These are phyloP conservation scores for Irpex sp. DNA, from an alignment of 1,284 basidiomycete genomes.

Conservation along the genomic window DNA sequence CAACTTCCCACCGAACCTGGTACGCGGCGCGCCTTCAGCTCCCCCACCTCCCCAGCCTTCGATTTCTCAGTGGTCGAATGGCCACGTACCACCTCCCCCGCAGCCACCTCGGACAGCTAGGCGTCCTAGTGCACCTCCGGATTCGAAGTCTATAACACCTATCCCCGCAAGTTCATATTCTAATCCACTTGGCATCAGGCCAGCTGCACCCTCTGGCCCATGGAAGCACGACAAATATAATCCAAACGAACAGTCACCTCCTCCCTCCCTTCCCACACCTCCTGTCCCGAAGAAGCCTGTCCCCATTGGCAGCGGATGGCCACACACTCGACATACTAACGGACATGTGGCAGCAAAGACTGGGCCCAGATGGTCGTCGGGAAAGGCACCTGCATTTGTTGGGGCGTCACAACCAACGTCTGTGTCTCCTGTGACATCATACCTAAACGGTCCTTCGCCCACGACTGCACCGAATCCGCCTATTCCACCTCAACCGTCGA, in stretches of 20 bases:
- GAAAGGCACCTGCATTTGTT: neutral
- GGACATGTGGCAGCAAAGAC: constrained; percentile 13
- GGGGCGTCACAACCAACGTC: neutral
- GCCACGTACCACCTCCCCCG: neutral
- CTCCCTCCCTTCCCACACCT: neutral
- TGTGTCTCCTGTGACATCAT: neutral
- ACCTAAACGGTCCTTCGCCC: too few species aligned
- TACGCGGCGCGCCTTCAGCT: neutral
- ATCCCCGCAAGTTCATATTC: constrained; percentile 37
- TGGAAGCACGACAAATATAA: neutral
- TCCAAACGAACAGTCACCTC: neutral
- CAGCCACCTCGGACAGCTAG: neutral
- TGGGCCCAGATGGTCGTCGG: neutral
- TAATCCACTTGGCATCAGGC: constrained; percentile 50
- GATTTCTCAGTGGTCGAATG: neutral
- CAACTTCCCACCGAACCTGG: constrained; percentile 1
- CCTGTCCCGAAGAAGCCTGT: constrained; percentile 22
- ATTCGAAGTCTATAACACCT: constrained; percentile 34
- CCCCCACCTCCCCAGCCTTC: neutral
- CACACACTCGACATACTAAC: constrained; percentile 24
- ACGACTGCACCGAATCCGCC: too few species aligned
- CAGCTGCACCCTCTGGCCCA: constrained; percentile 16
- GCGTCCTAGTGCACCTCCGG: constrained; percentile 25
- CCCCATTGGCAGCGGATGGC: constrained; percentile 33
- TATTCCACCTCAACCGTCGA: too few species aligned